Base-by-base conservation (phyloP, 768 basidiomycete genomes). In the Rhodosporidiobolus sp. region DNA sequence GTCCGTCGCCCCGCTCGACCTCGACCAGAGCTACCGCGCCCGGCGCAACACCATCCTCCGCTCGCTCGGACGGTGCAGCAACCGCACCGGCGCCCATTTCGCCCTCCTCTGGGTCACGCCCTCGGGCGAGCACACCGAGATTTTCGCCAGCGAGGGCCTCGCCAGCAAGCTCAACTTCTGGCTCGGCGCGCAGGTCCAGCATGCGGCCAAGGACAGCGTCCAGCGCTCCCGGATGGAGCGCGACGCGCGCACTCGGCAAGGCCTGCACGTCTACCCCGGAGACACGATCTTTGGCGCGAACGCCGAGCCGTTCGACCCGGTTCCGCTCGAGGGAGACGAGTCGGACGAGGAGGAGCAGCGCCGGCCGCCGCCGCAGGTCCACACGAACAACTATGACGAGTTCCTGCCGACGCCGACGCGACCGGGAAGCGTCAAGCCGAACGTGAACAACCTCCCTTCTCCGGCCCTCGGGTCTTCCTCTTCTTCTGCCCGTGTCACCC, bases 41-140 rank as follows among this genome's bases (percentile, higher is more conserved):
- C n/a, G 80, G 63, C 79, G 81, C 50, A 79, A 80, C 54, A 66
- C 79, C 45, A 82, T 83, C 75, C 79, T 83, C 7, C 79, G 81
- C 26, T 72, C 77, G 0, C 80, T 83, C 38, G 83, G 83, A 49
- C 79, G 80, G 66, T 76, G 80, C 22, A 79, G 81, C 3, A 80
- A 80, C 71, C 80, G 81, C 77, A 83, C 82, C 65, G 82, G 81
- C 28, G 79, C 77, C 19, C 82, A 83, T 46, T 83, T 82, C 75
- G 81, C 81, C 57, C 79, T 83, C 55, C 71, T 81, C 34, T 81
- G 79, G 78, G 80, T 83, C 72, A 80, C 78, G 17, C 79, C 82
- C 30, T 77, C 78, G 28, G 82, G 81, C 19, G 81, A 82, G 45
- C 48, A 45, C 10, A 78, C 81, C 32, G 83, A 83, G 71, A 77